These are phyloP conservation scores for Grifola frondosa DNA, from an alignment of 1,284 basidiomycete species.

Conservation along the genomic window DNA sequence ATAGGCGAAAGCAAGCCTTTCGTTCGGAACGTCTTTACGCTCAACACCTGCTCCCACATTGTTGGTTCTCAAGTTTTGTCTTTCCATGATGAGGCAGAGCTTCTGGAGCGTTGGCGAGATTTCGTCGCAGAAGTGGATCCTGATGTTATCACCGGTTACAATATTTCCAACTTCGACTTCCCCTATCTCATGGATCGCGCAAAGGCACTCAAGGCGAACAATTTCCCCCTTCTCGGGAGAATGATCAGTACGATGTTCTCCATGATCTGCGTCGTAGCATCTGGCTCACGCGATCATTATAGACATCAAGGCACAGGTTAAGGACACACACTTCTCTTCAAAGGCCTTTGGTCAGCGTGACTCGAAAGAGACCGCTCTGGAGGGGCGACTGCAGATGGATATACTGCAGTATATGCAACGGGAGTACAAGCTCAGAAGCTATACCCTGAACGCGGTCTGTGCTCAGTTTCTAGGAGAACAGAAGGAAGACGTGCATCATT, in stretches of 20 bases:
- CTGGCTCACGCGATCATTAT: slow-evolving; percentile 2
- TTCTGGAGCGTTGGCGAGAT: slow-evolving; percentile 80
- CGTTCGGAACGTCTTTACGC: slow-evolving; percentile 93
- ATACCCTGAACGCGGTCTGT: slow-evolving; percentile 94
- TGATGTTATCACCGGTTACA: slow-evolving; percentile 93
- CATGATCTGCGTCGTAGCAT: background rate
- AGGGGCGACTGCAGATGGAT: slow-evolving; percentile 91
- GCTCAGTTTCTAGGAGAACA: slow-evolving; percentile 95
- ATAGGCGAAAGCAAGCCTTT: slow-evolving; percentile 88
- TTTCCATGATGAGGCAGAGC: slow-evolving; percentile 69
- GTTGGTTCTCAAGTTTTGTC: slow-evolving; percentile 94
- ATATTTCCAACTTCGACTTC: slow-evolving; percentile 89
- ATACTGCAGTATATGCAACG: slow-evolving; percentile 95
- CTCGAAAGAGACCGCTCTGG: slow-evolving; percentile 87
- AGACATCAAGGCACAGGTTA: slow-evolving; percentile 78
- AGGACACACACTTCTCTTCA: slow-evolving; percentile 93
- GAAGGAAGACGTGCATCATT: slow-evolving; percentile 97
- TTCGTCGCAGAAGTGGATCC: slow-evolving; percentile 89
- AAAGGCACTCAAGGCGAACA: slow-evolving; percentile 69
- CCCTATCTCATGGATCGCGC: slow-evolving; percentile 92
- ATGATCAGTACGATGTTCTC: slow-evolving; percentile 57
- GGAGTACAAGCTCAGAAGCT: slow-evolving; percentile 93
- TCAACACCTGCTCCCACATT: slow-evolving; percentile 90
- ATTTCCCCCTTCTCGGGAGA: slow-evolving; percentile 80
- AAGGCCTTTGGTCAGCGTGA: slow-evolving; percentile 95